phyloP scores from a whole-genome alignment of 2,329 filamentous ascomycete species.

The Ophiostoma sp. region DNA sequence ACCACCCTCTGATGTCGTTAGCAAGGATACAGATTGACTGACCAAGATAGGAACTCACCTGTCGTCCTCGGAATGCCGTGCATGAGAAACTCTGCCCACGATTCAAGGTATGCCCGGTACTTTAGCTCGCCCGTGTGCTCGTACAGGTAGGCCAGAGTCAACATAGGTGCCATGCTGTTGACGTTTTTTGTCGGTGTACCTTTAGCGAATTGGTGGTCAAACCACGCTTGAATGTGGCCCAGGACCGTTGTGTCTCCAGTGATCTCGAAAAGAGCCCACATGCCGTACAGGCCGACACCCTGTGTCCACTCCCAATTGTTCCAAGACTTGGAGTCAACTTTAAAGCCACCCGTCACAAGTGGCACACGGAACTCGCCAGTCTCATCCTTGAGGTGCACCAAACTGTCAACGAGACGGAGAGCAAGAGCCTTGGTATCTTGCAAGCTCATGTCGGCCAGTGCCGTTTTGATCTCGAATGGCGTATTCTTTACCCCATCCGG shows the following conservation, averaged over 20 bases:
- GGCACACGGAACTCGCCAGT: slow-evolving; percentile 72
- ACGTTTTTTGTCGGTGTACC: slow-evolving; percentile 81
- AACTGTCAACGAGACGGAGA: slow-evolving; percentile 67
- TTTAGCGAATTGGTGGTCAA: slow-evolving; percentile 64
- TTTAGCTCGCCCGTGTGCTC: slow-evolving; percentile 68
- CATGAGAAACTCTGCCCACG: slow-evolving; percentile 82
- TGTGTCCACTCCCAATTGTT: slow-evolving; percentile 83
- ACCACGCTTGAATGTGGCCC: slow-evolving; percentile 72
- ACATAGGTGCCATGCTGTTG: slow-evolving; percentile 78
- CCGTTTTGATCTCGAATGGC: slow-evolving; percentile 41
- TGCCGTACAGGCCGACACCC: slow-evolving; percentile 75
- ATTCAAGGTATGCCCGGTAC: slow-evolving; percentile 75
- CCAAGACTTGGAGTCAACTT: slow-evolving; percentile 78
- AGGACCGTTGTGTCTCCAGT: slow-evolving; percentile 63
- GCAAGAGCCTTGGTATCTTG: slow-evolving; percentile 56
- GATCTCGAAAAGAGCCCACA: slow-evolving; percentile 78
- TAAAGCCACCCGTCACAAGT: slow-evolving; percentile 70
- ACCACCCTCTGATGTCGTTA: slow-evolving; percentile 53
- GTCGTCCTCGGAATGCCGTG: slow-evolving; percentile 71
- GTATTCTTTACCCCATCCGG: background rate
- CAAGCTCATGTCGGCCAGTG: slow-evolving; percentile 21
- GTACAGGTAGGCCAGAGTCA: slow-evolving; percentile 76
- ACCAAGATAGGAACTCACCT: background rate
- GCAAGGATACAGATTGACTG: background rate
- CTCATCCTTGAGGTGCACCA: slow-evolving; percentile 74